Evolutionary conservation across 192 early-diverging fungal species (phyloP).

Genomic region (Cetraspora pellucida): DNA sequence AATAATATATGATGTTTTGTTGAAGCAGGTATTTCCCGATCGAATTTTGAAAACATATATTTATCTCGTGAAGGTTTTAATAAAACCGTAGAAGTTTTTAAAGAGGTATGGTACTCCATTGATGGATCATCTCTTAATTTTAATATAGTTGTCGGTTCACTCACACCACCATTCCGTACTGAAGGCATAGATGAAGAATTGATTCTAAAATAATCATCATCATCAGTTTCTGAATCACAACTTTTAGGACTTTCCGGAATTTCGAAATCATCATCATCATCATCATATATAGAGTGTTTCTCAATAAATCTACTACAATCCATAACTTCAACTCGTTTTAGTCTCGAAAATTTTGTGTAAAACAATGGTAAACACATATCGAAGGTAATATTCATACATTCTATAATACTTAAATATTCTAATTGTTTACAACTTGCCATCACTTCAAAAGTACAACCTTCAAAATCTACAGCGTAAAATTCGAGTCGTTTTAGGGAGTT

Average conservation of each 20-base stretch:
- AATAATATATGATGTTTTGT: not conserved
- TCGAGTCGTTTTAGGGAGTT: not conserved
- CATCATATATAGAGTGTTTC: not conserved
- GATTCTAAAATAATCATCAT: no score
- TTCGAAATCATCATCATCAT: not conserved
- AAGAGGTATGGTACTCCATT: not conserved
- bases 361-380: not conserved
- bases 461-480: slow-evolving; percentile 21
- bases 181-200: no score
- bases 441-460: slow-evolving; percentile 6
- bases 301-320: not conserved
- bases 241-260: no score
- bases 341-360: not conserved
- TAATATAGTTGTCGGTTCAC: not conserved
- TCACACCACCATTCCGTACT: not conserved
- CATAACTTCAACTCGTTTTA: not conserved
- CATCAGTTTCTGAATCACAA: no score
- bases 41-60: not conserved
- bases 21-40: not conserved
- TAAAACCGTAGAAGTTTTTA: not conserved
- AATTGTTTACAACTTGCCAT: not conserved
- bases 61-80: not conserved
- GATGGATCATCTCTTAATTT: not conserved
- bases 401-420: not conserved
- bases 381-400: not conserved